Conservation (phyloP, 345 rosid species). For the Ceriops decandra region DNA sequence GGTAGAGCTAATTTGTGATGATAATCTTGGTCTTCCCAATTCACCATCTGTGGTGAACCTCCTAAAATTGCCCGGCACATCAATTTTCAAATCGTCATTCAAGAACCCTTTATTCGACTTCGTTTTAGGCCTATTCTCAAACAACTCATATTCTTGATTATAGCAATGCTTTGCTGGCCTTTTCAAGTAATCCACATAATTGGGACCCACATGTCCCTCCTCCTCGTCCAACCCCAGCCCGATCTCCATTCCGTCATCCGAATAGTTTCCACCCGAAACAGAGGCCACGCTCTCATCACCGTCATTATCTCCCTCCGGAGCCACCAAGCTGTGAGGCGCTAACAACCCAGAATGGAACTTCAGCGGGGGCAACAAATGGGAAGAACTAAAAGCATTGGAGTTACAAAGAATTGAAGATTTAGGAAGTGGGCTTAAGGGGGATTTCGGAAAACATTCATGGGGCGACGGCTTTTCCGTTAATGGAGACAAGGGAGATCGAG, state of each 20-base stretch:
- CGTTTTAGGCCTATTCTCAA: slow-evolving; percentile 18
- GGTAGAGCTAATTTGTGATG: slow-evolving; percentile 29
- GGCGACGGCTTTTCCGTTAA: slow-evolving; percentile 40
- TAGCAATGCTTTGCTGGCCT: slow-evolving; percentile 26
- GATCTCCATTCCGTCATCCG: slow-evolving; percentile 38
- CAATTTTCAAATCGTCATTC: slow-evolving; percentile 61
- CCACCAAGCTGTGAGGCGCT: slow-evolving; percentile 39
- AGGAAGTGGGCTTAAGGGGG: slow-evolving; percentile 31
- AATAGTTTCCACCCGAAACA: slow-evolving; percentile 37
- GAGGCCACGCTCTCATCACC: slow-evolving; percentile 62
- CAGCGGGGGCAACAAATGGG: slow-evolving; percentile 53
- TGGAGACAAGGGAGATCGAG: slow-evolving; percentile 61
- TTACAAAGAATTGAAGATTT: slow-evolving; percentile 32
- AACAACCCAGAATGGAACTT: slow-evolving; percentile 51
- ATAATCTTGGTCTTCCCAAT: slow-evolving; percentile 26
- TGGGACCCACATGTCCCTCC: slow-evolving; percentile 13
- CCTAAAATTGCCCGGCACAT: slow-evolving; percentile 49
- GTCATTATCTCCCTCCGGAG: slow-evolving; percentile 24
- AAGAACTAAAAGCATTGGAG: slow-evolving; percentile 28
- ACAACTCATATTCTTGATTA: slow-evolving; percentile 40
- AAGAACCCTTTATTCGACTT: slow-evolving; percentile 57
- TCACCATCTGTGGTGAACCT: slow-evolving; percentile 55
- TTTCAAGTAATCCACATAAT: slow-evolving; percentile 17
- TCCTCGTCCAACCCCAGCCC: slow-evolving; percentile 14
- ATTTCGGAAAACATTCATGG: slow-evolving; percentile 36